These are phyloP conservation scores for Setaria italica DNA, from an alignment of 202 grass and related monocot genomes.

Conservation along the genomic window DNA sequence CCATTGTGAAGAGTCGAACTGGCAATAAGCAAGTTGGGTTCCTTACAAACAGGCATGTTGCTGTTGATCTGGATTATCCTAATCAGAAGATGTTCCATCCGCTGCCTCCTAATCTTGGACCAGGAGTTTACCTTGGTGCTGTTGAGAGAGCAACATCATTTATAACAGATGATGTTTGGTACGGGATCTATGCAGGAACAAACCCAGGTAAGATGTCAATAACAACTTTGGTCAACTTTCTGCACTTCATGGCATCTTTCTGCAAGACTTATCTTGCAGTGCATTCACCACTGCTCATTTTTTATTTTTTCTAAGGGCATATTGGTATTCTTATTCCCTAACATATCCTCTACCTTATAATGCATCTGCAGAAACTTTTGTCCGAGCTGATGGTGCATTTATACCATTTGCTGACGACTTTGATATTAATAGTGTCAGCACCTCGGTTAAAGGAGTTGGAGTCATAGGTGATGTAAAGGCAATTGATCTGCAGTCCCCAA, in stretches of 20 bases:
- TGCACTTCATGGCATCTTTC: conserved; percentile 19
- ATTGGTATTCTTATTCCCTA: conserved; percentile 27
- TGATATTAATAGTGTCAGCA: conserved; percentile 62
- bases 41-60: conserved; percentile 81
- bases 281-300: background rate
- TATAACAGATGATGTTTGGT: conserved; percentile 96
- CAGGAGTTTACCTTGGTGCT: conserved; percentile 85
- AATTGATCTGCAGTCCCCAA: conserved; percentile 77
- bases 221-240: background rate
- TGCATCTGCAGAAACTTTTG: conserved; percentile 76
- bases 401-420: conserved; percentile 77
- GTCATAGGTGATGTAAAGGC: conserved; percentile 73
- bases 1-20: conserved; percentile 81
- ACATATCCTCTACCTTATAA: conserved; percentile 32
- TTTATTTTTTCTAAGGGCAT: background rate
- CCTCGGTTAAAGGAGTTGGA: conserved; percentile 71
- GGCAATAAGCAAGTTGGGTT: conserved; percentile 89
- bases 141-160: conserved; percentile 89
- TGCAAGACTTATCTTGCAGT: background rate
- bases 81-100: conserved; percentile 75
- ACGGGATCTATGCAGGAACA: conserved; percentile 76
- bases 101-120: conserved; percentile 78
- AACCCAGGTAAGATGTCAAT: conserved; percentile 69
- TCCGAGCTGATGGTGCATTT: conserved; percentile 82
- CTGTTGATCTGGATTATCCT: conserved; percentile 87